Conservation (phyloP, 2,329 filamentous ascomycete genomes). For the Didymella lethalis region DNA sequence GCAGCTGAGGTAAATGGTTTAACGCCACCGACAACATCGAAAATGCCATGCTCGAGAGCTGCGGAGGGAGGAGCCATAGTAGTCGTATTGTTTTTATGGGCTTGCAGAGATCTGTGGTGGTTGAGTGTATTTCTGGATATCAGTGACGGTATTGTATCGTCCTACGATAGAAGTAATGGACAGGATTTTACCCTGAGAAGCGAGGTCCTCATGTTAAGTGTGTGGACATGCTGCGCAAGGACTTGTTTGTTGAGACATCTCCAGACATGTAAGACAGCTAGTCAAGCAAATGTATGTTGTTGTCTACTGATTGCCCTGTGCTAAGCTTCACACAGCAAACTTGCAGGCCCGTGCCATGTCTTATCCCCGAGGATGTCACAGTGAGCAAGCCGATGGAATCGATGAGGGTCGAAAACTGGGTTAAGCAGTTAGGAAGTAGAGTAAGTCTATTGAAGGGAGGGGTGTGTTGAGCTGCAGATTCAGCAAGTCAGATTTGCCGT, state of each 20-base stretch:
- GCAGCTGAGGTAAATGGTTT: conserved; percentile 4
- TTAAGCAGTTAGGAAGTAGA: background rate
- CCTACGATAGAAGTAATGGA: background rate
- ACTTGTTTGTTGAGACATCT: background rate
- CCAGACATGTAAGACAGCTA: conserved; percentile 1
- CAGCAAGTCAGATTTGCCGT: background rate
- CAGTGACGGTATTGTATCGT: background rate
- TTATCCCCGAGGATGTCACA: background rate
- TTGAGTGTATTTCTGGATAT: background rate
- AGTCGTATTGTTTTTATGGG: background rate
- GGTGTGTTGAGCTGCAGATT: background rate
- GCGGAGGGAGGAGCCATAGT: conserved; percentile 4
- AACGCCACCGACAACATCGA: background rate
- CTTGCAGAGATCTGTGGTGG: no score
- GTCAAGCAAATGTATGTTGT: background rate
- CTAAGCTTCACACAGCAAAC: conserved; percentile 10
- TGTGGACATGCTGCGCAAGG: background rate
- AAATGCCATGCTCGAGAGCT: background rate
- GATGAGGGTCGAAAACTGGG: background rate
- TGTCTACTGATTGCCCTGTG: conserved; percentile 1
- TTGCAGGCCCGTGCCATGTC: conserved; percentile 1
- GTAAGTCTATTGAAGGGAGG: background rate
- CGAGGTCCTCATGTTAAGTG: background rate
- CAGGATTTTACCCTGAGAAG: background rate
- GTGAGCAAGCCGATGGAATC: background rate